These are phyloP conservation scores for Keithomyces neogunnii DNA, from an alignment of 2,329 filamentous ascomycete species.

Conservation along the genomic window DNA sequence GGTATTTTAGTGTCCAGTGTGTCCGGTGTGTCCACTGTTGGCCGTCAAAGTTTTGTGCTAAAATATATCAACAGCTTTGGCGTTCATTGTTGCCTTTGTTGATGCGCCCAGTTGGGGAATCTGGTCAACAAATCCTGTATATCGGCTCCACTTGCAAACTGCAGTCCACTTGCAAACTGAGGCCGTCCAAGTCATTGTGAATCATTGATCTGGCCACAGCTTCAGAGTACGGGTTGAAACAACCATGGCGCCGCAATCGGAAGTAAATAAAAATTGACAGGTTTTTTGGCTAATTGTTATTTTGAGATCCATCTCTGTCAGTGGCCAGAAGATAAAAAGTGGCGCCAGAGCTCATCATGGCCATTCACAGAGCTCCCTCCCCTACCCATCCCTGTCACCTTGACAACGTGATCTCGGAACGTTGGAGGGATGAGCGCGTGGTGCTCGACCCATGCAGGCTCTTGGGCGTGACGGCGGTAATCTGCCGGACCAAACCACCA, in stretches of 20 bases:
- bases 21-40: too few relatives aligned
- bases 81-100: too few relatives aligned
- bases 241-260: neutral
- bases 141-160: too few relatives aligned
- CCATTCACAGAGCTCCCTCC: neutral
- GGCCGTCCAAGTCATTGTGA: too few relatives aligned
- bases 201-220: too few relatives aligned
- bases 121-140: too few relatives aligned
- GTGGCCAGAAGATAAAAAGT: neutral
- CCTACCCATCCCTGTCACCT: conserved; percentile 5
- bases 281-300: neutral
- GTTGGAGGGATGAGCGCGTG: neutral
- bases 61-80: too few relatives aligned
- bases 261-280: neutral
- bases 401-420: conserved; percentile 8
- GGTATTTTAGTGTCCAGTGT: too few relatives aligned
- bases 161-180: too few relatives aligned
- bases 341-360: neutral
- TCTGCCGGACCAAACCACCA: conserved; percentile 6
- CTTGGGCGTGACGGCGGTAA: conserved; percentile 2
- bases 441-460: neutral
- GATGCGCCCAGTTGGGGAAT: too few relatives aligned
- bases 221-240: neutral
- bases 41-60: too few relatives aligned
- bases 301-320: neutral